phyloP scores from a whole-genome alignment of 352 stramenopile species.

The Paralagenidium karlingii region DNA sequence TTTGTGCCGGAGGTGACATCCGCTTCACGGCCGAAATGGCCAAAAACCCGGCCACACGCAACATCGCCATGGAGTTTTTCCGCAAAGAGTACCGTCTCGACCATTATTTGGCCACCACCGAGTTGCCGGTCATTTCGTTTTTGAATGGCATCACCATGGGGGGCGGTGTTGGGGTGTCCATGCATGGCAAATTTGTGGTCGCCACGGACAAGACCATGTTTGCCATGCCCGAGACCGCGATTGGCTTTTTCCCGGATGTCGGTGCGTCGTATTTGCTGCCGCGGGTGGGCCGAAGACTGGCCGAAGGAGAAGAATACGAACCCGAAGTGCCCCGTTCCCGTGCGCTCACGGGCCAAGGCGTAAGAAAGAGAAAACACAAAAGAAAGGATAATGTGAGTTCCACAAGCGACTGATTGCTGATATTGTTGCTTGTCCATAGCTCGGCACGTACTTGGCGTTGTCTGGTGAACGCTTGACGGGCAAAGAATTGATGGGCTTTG shows the following conservation, averaged over 20 bases:
- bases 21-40: slow-evolving; percentile 79
- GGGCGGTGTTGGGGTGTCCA: slow-evolving; percentile 93
- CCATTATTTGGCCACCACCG: slow-evolving; percentile 73
- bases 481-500: slow-evolving; percentile 84
- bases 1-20: slow-evolving; percentile 95
- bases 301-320: slow-evolving; percentile 57
- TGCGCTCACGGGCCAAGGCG: slow-evolving; percentile 55
- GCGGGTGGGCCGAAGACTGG: slow-evolving; percentile 57
- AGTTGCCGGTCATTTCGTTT: slow-evolving; percentile 87
- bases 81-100: slow-evolving; percentile 93
- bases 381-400: background rate
- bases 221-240: slow-evolving; percentile 98
- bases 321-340: slow-evolving; percentile 56
- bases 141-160: slow-evolving; percentile 99
- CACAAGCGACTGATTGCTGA: background rate
- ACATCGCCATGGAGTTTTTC: slow-evolving; percentile 88
- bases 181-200: slow-evolving; percentile 95
- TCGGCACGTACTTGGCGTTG: slow-evolving; percentile 92
- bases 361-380: slow-evolving; percentile 8
- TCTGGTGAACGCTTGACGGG: slow-evolving; percentile 88
- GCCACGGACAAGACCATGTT: slow-evolving; percentile 96
- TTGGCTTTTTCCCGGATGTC: slow-evolving; percentile 98
- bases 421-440: slow-evolving; percentile 10
- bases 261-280: slow-evolving; percentile 89
- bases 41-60: slow-evolving; percentile 48